A percentile compares a stretch with the other conserved stretches of the same genome.
Evolutionary conservation across 768 basidiomycete species (phyloP).

Genomic region (Russula virescens): DNA sequence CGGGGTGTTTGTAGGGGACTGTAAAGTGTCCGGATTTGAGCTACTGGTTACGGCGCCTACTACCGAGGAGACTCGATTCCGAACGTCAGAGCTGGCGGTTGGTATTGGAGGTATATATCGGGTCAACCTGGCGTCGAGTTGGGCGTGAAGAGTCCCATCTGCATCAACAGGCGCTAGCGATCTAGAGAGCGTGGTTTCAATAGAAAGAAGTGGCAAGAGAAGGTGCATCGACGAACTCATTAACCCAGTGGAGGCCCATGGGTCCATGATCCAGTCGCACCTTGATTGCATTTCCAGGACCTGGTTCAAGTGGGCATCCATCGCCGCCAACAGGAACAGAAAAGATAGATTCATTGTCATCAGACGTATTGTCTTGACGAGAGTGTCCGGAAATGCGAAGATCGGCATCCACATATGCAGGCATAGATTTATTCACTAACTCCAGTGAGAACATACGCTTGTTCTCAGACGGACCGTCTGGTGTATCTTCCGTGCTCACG

Average conservation of each 20-base stretch:
- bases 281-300: constrained; percentile 3
- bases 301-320: constrained; percentile 1
- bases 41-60: background rate
- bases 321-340: background rate
- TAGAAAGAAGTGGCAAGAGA: background rate
- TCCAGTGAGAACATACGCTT: constrained; percentile 44
- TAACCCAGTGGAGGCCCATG: constrained; percentile 13
- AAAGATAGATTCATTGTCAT: background rate
- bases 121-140: constrained; percentile 1
- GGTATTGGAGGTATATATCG: background rate
- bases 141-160: constrained; percentile 27
- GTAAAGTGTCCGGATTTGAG: background rate
- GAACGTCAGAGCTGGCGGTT: background rate
- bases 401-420: constrained; percentile 51
- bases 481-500: constrained; percentile 14
- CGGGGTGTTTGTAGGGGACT: background rate
- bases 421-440: constrained; percentile 50
- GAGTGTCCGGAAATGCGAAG: constrained; percentile 37
- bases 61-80: background rate
- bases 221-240: constrained; percentile 36
- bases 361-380: background rate
- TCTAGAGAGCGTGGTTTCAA: constrained; percentile 19
- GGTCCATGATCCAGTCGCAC: constrained; percentile 8
- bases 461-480: constrained; percentile 8
- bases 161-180: constrained; percentile 23